Conservation (phyloP, 2,329 filamentous ascomycete genomes). For the Grosmannia clavigera region DNA sequence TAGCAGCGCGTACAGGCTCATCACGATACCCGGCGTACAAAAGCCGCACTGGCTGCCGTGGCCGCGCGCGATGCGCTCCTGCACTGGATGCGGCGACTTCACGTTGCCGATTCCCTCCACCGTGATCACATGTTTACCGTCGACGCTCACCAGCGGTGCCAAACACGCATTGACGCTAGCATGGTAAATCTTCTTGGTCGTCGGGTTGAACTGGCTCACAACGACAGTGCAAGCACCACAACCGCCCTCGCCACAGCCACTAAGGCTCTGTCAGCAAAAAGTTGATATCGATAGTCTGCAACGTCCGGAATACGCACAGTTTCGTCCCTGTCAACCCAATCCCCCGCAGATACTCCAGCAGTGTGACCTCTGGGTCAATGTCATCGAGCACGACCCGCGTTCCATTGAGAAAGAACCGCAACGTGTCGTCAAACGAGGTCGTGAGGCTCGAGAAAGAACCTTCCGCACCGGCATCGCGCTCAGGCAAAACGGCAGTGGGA, state of each 20-base stretch:
- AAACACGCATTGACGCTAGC: slow-evolving; percentile 94
- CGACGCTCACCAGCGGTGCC: slow-evolving; percentile 80
- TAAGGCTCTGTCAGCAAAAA: slow-evolving; percentile 14
- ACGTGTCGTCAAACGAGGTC: slow-evolving; percentile 69
- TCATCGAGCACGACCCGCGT: slow-evolving; percentile 77
- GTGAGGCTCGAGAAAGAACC: slow-evolving; percentile 43
- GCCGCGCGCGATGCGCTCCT: slow-evolving; percentile 80
- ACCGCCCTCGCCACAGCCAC: slow-evolving; percentile 87
- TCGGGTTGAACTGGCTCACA: slow-evolving; percentile 85
- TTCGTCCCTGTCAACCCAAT: slow-evolving; percentile 94
- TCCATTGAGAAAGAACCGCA: slow-evolving; percentile 90
- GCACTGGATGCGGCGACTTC: slow-evolving; percentile 74
- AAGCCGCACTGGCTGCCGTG: slow-evolving; percentile 88
- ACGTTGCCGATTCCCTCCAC: slow-evolving; percentile 90
- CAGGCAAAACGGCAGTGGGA: slow-evolving; percentile 40
- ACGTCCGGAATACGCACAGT: slow-evolving; percentile 34
- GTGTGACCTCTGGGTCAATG: slow-evolving; percentile 80
- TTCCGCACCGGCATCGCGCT: slow-evolving; percentile 21
- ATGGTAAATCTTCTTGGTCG: slow-evolving; percentile 86
- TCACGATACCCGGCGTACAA: slow-evolving; percentile 94
- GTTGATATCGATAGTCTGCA: background rate
- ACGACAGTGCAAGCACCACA: slow-evolving; percentile 96
- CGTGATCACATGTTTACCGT: slow-evolving; percentile 97
- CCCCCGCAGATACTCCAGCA: slow-evolving; percentile 85
- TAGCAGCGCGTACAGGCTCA: slow-evolving; percentile 89